Base-by-base conservation (phyloP, 305 asterid genomes). In the Plantago coronopus region DNA sequence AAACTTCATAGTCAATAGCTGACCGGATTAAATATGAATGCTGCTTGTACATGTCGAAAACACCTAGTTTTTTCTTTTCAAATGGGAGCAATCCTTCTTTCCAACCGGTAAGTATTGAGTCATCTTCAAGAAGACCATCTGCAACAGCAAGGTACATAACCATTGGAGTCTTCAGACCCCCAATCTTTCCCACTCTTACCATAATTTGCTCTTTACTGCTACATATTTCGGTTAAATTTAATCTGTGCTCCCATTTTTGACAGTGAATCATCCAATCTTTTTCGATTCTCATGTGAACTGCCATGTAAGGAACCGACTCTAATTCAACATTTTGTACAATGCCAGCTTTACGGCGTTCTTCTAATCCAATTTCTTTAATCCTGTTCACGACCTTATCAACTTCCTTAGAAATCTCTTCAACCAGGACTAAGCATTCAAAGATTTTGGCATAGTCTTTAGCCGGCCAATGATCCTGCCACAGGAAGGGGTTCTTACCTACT, bases 381-480 rank as follows among this genome's bases (percentile, higher is more conserved):
- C 59, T 84, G 57, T 96, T 73, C 27, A 91, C 81, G 48, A 91
- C 94, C 74, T 74, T 79, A 65, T 88, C 93, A 10, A 95, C 96
- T 77, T 91, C 93, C 54, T 15, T 70, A 0, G 83, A 78, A 72
- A 88, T 79, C 62, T 84, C 80, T 60, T 88, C 95, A 27, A 73
- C 87, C 60, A 83, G 76, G 49, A 68, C 87, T 64, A 91, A 77
- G 82, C 96, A 88, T 63, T 82, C 76, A 2, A 91, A 88, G 61
- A 88, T 67, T 79, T 66, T 84, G 0, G 96, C 96, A 13, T 91
- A 91, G 71, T 91, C 95, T 72, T 72, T 79, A 63, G 78, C 79
- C 0, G 96, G 87, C 98, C 98, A 91, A 47, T 91, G 98, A 55
- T 91, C 98, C 16, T 81, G 94, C 98, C 98, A 91, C 68, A 91